Evolutionary conservation across 2,329 filamentous ascomycete species (phyloP), one percentile per base, ranked within the genome.

Genomic region (Phyllosticta citrichinensis): DNA sequence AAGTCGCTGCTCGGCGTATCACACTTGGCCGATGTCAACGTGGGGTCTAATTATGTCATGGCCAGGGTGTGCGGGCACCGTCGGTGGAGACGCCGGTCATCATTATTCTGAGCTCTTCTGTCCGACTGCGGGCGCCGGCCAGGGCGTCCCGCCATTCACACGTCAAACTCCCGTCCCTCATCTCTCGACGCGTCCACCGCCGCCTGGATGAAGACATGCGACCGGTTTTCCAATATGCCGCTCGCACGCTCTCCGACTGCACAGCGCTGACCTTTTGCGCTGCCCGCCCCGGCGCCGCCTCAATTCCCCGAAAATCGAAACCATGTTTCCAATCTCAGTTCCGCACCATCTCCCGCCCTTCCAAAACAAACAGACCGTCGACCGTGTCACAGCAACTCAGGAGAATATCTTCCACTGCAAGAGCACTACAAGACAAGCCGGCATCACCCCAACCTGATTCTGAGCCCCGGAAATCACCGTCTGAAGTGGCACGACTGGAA

Each of bases 221-320:
- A 69, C 71, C 71, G 65, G 67, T 74, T 70, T 69, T 75, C 66
- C 72, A 73, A 67, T 67, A 73, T 73, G 73, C 71, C 68, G 72
- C 72, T 62, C 71, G 72, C 65, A 69, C 67, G 56, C 62, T 71
- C 56, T 60, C 63, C 50, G 64, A 66, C 64, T 63, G 65, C 65
- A 63, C 65, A 17, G 58, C 62, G 19, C 55, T 63, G 33, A 62
- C 55, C n/a, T 62, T 58, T 20, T 33, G 47, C 20, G 55, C 52
- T 17, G 56, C 56, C 50, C 59, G 55, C 20, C 55, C 55, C 12
- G 20, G n/a, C 24, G 57, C 57, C 57, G 27, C 19, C 22, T 55
- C 53, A 19, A 11, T 27, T 19, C 12, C 47, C 17, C 20, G 27
- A n/a, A 54, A 61, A 2, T 62, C 58, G 56, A 69, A 68, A 47